Evolutionary conservation across 345 rosid species (phyloP).

Genomic region (Gynandropsis gynandra): DNA sequence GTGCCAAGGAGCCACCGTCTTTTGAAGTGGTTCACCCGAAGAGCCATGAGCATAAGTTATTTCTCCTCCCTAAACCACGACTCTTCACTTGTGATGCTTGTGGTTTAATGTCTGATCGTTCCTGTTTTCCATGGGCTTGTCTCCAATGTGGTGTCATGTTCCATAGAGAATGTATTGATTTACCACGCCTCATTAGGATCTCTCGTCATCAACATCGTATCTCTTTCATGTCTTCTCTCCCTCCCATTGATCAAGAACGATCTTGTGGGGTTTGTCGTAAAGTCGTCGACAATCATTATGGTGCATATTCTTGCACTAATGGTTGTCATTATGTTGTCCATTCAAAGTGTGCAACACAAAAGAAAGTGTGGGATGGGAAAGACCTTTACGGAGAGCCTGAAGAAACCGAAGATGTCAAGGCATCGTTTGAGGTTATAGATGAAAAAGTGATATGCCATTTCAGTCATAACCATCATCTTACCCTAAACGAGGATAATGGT

Average conservation of each 20-base stretch:
- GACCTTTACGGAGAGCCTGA: not conserved
- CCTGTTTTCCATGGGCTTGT: not conserved
- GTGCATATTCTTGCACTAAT: conserved; percentile 9
- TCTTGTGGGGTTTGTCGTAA: conserved; percentile 3
- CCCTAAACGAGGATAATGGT: not conserved
- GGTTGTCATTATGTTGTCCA: conserved; percentile 20
- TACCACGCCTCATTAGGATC: not conserved
- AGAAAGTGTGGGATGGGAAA: conserved; percentile 14
- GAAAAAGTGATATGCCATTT: conserved; percentile 10
- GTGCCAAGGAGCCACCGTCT: not conserved
- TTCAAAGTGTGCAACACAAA: conserved; percentile 1
- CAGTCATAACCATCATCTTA: conserved; percentile 8
- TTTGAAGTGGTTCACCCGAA: not conserved
- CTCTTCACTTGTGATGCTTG: conserved; percentile 7
- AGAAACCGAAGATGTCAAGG: not conserved
- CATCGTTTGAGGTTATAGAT: not conserved
- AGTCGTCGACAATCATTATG: not conserved
- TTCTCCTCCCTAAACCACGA: not conserved
- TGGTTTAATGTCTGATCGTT: not conserved
- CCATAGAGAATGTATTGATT: conserved; percentile 14
- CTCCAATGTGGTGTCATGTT: not conserved
- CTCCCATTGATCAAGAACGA: not conserved
- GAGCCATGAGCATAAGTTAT: conserved; percentile 8
- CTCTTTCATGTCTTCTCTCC: not conserved
- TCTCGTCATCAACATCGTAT: conserved; percentile 8